Evolutionary conservation across 176 grass and related monocot species (phyloP).

Genomic region (Lolium rigidum): DNA sequence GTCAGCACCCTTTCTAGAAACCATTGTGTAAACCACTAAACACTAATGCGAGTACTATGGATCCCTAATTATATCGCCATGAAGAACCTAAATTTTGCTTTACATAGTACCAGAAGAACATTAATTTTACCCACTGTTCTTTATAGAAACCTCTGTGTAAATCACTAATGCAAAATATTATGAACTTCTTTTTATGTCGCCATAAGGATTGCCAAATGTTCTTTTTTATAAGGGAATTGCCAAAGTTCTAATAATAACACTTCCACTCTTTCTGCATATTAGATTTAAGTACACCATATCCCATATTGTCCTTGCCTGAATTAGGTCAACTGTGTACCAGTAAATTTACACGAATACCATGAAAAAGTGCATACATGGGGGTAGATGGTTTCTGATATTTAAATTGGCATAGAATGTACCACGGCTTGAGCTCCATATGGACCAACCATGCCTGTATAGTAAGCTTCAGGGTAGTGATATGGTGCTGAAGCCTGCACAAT

Average conservation of each 20-base stretch:
- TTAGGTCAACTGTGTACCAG: too few relatives aligned
- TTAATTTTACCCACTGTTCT: too few relatives aligned
- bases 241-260: not conserved
- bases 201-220: not conserved
- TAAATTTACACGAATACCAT: not conserved
- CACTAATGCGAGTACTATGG: too few relatives aligned
- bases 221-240: too few relatives aligned
- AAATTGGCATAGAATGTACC: slow-evolving; percentile 56
- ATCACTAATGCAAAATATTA: too few relatives aligned
- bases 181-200: slow-evolving; percentile 44
- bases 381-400: not conserved
- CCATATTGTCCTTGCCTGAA: slow-evolving; percentile 15
- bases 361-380: not conserved
- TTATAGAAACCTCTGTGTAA: too few relatives aligned
- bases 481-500: slow-evolving; percentile 78
- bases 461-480: slow-evolving; percentile 86
- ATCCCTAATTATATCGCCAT: too few relatives aligned
- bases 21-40: too few relatives aligned
- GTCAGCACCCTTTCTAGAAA: too few relatives aligned
- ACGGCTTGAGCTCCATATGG: slow-evolving; percentile 82
- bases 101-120: too few relatives aligned
- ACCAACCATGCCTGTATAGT: slow-evolving; percentile 71
- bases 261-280: not conserved
- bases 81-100: too few relatives aligned
- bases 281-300: not conserved